Evolutionary conservation across 2,329 filamentous ascomycete genomes (phyloP).

Genomic region (Penicillium sumatraense): DNA sequence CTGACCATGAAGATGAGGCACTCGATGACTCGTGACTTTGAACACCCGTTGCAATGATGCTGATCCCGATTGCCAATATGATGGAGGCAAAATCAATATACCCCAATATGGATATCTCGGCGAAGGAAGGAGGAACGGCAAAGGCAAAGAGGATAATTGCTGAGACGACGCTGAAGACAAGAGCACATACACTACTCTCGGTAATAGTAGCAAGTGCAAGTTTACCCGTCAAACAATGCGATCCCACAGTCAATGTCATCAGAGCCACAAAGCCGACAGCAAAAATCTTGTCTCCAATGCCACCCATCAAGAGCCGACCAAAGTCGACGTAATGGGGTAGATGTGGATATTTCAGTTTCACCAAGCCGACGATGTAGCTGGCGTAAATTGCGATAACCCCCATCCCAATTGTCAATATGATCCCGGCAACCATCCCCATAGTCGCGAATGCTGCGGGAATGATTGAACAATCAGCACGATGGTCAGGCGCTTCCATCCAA

Average conservation of each 20-base stretch:
- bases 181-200: slow-evolving; percentile 44
- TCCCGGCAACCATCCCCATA: slow-evolving; percentile 52
- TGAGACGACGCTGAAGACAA: slow-evolving; percentile 49
- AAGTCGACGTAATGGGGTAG: slow-evolving; percentile 52
- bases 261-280: slow-evolving; percentile 50
- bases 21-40: slow-evolving; percentile 28
- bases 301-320: slow-evolving; percentile 48
- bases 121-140: slow-evolving; percentile 41
- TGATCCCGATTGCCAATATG: slow-evolving; percentile 40
- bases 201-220: slow-evolving; percentile 52
- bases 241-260: slow-evolving; percentile 49
- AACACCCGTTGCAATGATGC: slow-evolving; percentile 41
- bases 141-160: slow-evolving; percentile 41
- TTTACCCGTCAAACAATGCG: slow-evolving; percentile 32
- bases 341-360: slow-evolving; percentile 43
- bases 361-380: slow-evolving; percentile 46
- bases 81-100: slow-evolving; percentile 43
- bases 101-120: slow-evolving; percentile 43
- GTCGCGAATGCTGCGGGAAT: slow-evolving; percentile 51
- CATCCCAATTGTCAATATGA: slow-evolving; percentile 45
- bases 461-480: slow-evolving; percentile 57
- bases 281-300: slow-evolving; percentile 48
- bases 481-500: slow-evolving; percentile 58
- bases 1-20: slow-evolving; percentile 32
- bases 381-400: slow-evolving; percentile 49